phyloP scores from a whole-genome alignment of 805 yeast species.

The Nadsonia fulvescens region DNA sequence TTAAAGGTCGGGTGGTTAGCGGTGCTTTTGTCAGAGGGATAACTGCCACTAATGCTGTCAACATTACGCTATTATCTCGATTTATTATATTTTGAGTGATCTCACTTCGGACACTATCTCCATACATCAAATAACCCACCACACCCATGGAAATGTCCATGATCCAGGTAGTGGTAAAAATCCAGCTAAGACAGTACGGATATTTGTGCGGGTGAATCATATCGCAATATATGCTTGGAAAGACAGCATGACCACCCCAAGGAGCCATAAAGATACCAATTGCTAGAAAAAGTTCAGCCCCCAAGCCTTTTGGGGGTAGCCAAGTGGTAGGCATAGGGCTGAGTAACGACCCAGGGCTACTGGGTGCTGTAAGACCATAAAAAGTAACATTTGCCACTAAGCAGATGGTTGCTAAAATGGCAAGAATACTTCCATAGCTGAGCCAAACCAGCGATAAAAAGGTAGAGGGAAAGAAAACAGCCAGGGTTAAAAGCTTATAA shows the following conservation, averaged over 20 bases:
- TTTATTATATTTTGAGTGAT: too few species aligned
- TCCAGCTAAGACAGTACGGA: slow-evolving; percentile 29
- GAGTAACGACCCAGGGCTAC: slow-evolving; percentile 59
- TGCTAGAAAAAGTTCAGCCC: too few species aligned
- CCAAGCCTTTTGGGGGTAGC: slow-evolving; percentile 57
- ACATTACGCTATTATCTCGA: too few species aligned
- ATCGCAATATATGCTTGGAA: slow-evolving; percentile 59
- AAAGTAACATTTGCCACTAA: slow-evolving; percentile 39
- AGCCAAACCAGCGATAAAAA: slow-evolving; percentile 59
- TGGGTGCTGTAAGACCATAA: slow-evolving; percentile 44
- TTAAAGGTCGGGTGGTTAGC: slow-evolving; percentile 64
- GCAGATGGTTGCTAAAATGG: slow-evolving; percentile 51
- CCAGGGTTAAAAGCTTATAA: slow-evolving; percentile 40
- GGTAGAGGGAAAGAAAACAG: slow-evolving; percentile 60
- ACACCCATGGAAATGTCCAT: slow-evolving; percentile 46
- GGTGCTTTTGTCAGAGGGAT: slow-evolving; percentile 79
- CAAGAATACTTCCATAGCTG: slow-evolving; percentile 50
- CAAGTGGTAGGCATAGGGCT: slow-evolving; percentile 45
- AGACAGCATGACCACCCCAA: slow-evolving; percentile 73
- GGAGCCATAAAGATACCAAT: slow-evolving; percentile 32
- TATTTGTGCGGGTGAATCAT: slow-evolving; percentile 56
- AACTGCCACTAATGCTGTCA: slow-evolving; percentile 58
- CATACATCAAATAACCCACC: slow-evolving; percentile 68
- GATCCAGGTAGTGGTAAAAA: slow-evolving; percentile 38
- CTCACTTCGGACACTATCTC: too few species aligned